phyloP scores from a whole-genome alignment of 2,329 filamentous ascomycete genomes.

The Nemania bipapillata region DNA sequence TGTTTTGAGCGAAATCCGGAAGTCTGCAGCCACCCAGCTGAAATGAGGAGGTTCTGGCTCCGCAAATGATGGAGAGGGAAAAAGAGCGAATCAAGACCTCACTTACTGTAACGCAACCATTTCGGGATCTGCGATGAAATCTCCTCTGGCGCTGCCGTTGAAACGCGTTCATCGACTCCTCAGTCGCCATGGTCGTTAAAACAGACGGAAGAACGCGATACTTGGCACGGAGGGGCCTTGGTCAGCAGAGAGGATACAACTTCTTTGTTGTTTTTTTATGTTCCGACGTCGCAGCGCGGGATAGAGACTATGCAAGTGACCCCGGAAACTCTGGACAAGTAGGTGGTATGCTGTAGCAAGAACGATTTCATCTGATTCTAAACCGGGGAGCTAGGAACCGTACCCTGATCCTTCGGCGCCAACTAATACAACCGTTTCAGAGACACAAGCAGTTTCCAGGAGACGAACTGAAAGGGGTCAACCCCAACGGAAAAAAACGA shows the following conservation, averaged over 20 bases:
- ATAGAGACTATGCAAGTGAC: conserved; percentile 6
- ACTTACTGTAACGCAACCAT: conserved; percentile 47
- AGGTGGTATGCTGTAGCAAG: conserved; percentile 10
- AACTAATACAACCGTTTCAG: conserved; percentile 19
- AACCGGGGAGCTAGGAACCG: conserved; percentile 20
- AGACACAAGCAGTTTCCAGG: conserved; percentile 22
- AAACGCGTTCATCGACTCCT: conserved; percentile 39
- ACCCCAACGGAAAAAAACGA: conserved; percentile 1
- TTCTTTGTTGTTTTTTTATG: conserved; percentile 21
- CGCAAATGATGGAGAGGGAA: background rate
- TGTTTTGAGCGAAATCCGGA: background rate
- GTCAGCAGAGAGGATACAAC: background rate
- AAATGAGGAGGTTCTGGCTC: background rate
- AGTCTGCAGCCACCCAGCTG: background rate
- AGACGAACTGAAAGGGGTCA: conserved; percentile 23
- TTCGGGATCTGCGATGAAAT: conserved; percentile 51
- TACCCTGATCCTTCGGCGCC: conserved; percentile 18
- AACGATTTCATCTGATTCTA: conserved; percentile 32
- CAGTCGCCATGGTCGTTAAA: conserved; percentile 30
- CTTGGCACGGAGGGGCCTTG: conserved; percentile 8
- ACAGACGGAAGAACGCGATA: conserved; percentile 9
- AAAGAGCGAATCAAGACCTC: conserved; percentile 6
- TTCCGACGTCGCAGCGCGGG: conserved; percentile 6
- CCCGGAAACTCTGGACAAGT: background rate
- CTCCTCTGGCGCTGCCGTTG: conserved; percentile 51